Conservation (phyloP, 2,329 filamentous ascomycete species). For the Elsinoe australis region DNA sequence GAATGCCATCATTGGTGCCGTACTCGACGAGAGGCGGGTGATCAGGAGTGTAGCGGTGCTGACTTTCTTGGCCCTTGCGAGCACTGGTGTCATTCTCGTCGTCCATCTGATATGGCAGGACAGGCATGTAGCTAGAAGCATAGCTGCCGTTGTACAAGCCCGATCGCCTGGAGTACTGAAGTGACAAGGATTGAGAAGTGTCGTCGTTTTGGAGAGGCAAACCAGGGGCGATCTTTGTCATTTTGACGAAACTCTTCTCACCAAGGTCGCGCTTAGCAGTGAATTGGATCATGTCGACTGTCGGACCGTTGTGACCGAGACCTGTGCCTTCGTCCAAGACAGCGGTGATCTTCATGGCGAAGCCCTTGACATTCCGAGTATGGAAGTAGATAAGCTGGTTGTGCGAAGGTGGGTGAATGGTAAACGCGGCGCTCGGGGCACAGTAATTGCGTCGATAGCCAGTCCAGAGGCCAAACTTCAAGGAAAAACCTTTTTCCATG, state of each 20-base stretch:
- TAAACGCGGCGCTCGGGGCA: constrained; percentile 72
- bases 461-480: constrained; percentile 73
- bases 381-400: constrained; percentile 53
- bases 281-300: constrained; percentile 79
- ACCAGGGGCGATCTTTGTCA: constrained; percentile 57
- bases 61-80: constrained; percentile 10
- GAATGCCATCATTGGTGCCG: constrained; percentile 15
- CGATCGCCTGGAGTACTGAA: constrained; percentile 29
- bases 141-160: constrained; percentile 33
- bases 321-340: constrained; percentile 52
- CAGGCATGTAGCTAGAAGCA: constrained; percentile 36
- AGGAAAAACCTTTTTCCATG: constrained; percentile 86
- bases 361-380: constrained; percentile 57
- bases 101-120: constrained; percentile 13
- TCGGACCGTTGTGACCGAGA: constrained; percentile 59
- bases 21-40: constrained; percentile 9
- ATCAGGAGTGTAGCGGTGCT: constrained; percentile 8
- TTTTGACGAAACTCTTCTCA: constrained; percentile 64
- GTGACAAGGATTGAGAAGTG: constrained; percentile 45
- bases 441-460: constrained; percentile 92
- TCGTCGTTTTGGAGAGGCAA: constrained; percentile 25
- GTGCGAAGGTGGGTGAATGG: constrained; percentile 55
- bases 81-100: not conserved
- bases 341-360: constrained; percentile 78
- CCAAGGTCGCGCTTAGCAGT: constrained; percentile 88